These are phyloP conservation scores for Monosporascus sp. DNA, from an alignment of 2,329 filamentous ascomycete genomes.

Conservation along the genomic window DNA sequence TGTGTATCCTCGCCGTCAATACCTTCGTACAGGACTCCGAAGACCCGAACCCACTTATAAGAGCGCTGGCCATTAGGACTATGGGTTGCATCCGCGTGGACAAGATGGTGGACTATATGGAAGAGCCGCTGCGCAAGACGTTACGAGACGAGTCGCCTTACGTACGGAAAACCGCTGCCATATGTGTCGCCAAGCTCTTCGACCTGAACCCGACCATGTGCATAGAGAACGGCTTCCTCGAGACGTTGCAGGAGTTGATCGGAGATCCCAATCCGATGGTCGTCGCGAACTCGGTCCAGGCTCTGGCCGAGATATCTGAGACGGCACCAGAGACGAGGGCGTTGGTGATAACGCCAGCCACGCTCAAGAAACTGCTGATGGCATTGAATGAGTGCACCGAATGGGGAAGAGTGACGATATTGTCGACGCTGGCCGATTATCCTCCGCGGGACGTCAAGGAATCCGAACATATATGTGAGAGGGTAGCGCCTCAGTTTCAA, in stretches of 20 bases:
- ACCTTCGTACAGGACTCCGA: constrained; percentile 99
- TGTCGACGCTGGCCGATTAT: constrained; percentile 86
- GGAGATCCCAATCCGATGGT: constrained; percentile 99
- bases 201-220: constrained; percentile 90
- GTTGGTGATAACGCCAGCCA: constrained; percentile 73
- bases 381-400: constrained; percentile 97
- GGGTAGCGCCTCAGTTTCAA: constrained; percentile 94
- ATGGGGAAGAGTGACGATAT: constrained; percentile 92
- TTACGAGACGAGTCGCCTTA: constrained; percentile 96
- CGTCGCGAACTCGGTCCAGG: constrained; percentile 93
- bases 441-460: constrained; percentile 84
- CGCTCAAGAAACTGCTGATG: constrained; percentile 91
- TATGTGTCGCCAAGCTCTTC: constrained; percentile 96
- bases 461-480: constrained; percentile 95
- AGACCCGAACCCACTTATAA: constrained; percentile 92
- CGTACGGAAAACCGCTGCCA: constrained; percentile 94
- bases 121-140: constrained; percentile 93
- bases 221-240: constrained; percentile 93
- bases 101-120: constrained; percentile 99
- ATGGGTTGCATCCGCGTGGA: constrained; percentile 99
- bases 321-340: constrained; percentile 86
- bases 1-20: constrained; percentile 97
- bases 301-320: constrained; percentile 85
- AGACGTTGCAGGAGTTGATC: constrained; percentile 90
- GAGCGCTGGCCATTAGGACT: constrained; percentile 90